phyloP scores from a whole-genome alignment of 805 yeast genomes.

The Pichia deserticola region DNA sequence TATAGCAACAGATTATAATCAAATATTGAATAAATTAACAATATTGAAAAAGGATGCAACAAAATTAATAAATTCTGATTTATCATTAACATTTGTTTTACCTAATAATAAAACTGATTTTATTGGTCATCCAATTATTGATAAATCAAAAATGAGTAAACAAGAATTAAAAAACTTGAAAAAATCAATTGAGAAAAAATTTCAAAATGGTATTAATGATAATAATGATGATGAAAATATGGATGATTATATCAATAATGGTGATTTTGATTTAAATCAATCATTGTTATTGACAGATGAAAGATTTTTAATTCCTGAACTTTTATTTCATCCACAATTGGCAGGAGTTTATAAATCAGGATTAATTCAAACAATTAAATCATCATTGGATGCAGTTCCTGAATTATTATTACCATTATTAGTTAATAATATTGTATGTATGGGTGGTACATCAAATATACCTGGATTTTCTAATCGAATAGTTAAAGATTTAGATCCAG shows the following conservation, averaged over 20 bases:
- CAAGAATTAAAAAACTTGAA: constrained; percentile 15
- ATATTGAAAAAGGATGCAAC: constrained; percentile 15
- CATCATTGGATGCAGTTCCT: constrained; percentile 63
- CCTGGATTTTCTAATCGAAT: constrained; percentile 62
- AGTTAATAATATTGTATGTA: constrained; percentile 67
- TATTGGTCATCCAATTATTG: constrained; percentile 47
- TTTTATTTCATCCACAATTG: constrained; percentile 78
- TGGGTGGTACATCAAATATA: constrained; percentile 77
- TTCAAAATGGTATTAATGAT: constrained; percentile 75
- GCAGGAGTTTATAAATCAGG: constrained; percentile 76
- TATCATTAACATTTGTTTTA: constrained; percentile 62
- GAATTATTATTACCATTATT: constrained; percentile 67
- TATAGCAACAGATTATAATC: constrained; percentile 52
- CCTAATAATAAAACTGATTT: constrained; percentile 83
- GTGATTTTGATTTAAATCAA: constrained; percentile 41
- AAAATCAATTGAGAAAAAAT: constrained; percentile 55
- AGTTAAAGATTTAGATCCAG: constrained; percentile 52
- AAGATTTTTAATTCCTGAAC: constrained; percentile 81
- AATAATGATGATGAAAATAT: constrained; percentile 39
- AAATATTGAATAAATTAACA: constrained; percentile 21
- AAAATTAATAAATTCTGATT: constrained; percentile 18
- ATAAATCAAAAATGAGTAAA: constrained; percentile 10
- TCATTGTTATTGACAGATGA: constrained; percentile 70
- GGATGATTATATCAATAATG: constrained; percentile 10
- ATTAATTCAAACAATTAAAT: constrained; percentile 59